Evolutionary conservation across 805 yeast species (phyloP), one percentile per base, ranked within the genome.

Genomic region (Myxozyma vanderwaltii): DNA sequence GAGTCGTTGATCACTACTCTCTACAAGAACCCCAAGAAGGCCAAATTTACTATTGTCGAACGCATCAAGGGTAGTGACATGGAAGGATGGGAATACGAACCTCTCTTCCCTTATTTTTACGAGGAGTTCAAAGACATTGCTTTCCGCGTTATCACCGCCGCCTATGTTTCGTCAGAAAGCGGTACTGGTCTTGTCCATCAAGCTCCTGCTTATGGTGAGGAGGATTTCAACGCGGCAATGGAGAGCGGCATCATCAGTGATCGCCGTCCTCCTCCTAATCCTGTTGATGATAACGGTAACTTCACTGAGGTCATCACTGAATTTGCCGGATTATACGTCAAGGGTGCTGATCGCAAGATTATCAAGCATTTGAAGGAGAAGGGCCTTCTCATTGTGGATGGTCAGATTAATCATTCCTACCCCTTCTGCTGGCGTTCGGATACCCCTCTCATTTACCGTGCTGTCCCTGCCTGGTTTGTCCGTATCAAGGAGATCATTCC

Each of bases 351-450:
- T 76, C 85, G 90, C 69, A 81, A 83, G 70, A 92, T 94, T 72
- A 90, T 94, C 75, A 91, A 90, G 76, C 77, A 82, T 65, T 80
- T 94, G 72, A 88, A 94, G 60, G 88, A 84, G 54, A 74, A 79
- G 40, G 98, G 96, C 52, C 82, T 86, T 66, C 67, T 94, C 38
- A 79, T 94, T 65, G 82, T 84, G 44, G 86, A 85, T 58, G 79
- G 89, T 44, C 98, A 94, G 80, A 81, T 91, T 67, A 85, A 86
- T 77, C 99, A 94, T 81, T 87, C 96, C 75, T 94, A 94, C 76
- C 99, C 99, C 70, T 94, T 94, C 87, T 94, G 99, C 80, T 94
- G 99, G 99, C 88, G 99, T 83, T 92, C 98, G 2, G 99, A 94
- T 73, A 94, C 99, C 31, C 99, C 99, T 55, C 84, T 94, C 73